A percentile compares a stretch with the other conserved stretches of the same genome.
Evolutionary conservation across 495 filamentous ascomycete species (phyloP).

Genomic region (Apodospora peruviana): DNA sequence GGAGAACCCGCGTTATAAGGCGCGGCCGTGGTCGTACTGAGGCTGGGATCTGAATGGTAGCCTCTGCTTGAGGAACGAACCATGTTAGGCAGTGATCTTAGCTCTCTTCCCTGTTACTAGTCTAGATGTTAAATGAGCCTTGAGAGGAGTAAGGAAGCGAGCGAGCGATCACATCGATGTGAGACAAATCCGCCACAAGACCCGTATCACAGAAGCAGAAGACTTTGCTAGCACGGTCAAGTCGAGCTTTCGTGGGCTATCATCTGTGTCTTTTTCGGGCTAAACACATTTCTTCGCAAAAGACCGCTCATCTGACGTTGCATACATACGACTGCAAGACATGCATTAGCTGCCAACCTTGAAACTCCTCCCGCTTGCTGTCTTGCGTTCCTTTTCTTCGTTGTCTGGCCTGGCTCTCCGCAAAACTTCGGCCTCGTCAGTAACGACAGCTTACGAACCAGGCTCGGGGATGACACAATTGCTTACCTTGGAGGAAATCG

Average conservation of each 20-base stretch:
- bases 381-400: conserved; percentile 98
- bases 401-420: conserved; percentile 88
- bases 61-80: no score
- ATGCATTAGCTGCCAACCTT: conserved; percentile 38
- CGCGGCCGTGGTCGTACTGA: conserved; percentile 45
- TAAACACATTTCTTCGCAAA: not conserved
- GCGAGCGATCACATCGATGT: no score
- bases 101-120: no score
- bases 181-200: no score
- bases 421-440: conserved; percentile 52
- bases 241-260: no score
- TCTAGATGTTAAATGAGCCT: no score
- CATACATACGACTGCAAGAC: not conserved
- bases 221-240: no score
- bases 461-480: not conserved
- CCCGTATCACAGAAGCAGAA: no score
- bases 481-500: conserved; percentile 87
- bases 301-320: not conserved
- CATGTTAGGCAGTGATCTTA: no score
- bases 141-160: no score
- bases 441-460: no score
- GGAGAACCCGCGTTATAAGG: conserved; percentile 33
- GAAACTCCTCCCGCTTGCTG: conserved; percentile 93
- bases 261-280: no score
- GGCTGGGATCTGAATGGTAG: not conserved